phyloP scores from a whole-genome alignment of 2,329 filamentous ascomycete genomes.

The Arthroderma sp. region DNA sequence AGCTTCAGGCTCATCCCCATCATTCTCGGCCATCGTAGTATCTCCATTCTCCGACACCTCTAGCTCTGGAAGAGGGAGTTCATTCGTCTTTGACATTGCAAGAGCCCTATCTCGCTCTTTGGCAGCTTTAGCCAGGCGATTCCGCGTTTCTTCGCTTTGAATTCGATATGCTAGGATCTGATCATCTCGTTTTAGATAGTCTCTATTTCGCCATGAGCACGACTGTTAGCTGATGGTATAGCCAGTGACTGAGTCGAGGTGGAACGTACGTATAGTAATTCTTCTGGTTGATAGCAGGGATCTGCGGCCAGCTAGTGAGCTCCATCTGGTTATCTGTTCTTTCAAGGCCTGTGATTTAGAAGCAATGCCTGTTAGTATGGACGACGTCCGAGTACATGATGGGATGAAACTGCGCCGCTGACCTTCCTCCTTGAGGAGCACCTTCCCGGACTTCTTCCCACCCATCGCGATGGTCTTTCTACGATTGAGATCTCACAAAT shows the following conservation, averaged over 20 bases:
- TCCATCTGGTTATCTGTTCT: slow-evolving; percentile 98
- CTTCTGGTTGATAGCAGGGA: slow-evolving; percentile 94
- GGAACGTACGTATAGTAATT: slow-evolving; percentile 86
- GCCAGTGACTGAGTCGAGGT: background rate
- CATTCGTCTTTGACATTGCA: slow-evolving; percentile 58
- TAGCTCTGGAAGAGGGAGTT: slow-evolving; percentile 44
- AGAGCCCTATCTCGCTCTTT: slow-evolving; percentile 79
- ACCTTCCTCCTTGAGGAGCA: slow-evolving; percentile 48
- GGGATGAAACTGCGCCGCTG: slow-evolving; percentile 2
- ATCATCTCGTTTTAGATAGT: slow-evolving; percentile 97
- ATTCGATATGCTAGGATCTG: slow-evolving; percentile 82
- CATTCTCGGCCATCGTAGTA: slow-evolving; percentile 44
- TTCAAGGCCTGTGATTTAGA: slow-evolving; percentile 56
- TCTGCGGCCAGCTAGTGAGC: slow-evolving; percentile 82
- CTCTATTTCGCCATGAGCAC: slow-evolving; percentile 38
- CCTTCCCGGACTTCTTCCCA: slow-evolving; percentile 52
- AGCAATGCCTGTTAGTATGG: background rate
- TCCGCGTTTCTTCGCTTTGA: slow-evolving; percentile 73
- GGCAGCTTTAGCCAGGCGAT: slow-evolving; percentile 69
- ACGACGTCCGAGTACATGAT: too few relatives aligned
- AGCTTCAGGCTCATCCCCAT: slow-evolving; percentile 43
- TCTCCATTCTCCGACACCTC: slow-evolving; percentile 31
- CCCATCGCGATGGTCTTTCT: slow-evolving; percentile 35
- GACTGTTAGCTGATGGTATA: background rate
- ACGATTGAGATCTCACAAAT: too few relatives aligned